A percentile compares a stretch with the other conserved stretches of the same genome.
Conservation (phyloP, 768 basidiomycete genomes). For the Tricholoma hemisulphureum region DNA sequence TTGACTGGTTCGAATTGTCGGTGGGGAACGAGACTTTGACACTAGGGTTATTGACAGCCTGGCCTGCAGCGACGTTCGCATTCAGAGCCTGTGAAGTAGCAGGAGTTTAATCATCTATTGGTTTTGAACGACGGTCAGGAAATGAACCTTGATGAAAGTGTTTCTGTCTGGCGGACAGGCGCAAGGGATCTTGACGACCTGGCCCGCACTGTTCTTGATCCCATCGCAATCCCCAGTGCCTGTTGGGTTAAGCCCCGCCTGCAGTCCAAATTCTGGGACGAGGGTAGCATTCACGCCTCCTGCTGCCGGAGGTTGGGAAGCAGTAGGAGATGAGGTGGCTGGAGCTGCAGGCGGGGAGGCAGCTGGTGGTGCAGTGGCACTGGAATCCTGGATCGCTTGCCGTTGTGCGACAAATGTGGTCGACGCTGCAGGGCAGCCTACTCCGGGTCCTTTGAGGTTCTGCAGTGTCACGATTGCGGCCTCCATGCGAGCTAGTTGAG, state of each 20-base stretch:
- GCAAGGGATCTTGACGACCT: slow-evolving; percentile 64
- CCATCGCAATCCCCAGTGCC: slow-evolving; percentile 75
- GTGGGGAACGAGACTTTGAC: slow-evolving; percentile 62
- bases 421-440: slow-evolving; percentile 64
- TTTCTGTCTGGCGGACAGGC: slow-evolving; percentile 58
- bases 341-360: slow-evolving; percentile 23
- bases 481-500: slow-evolving; percentile 55
- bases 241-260: slow-evolving; percentile 59
- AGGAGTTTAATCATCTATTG: background rate
- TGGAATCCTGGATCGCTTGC: slow-evolving; percentile 34
- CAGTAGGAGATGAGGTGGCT: slow-evolving; percentile 29
- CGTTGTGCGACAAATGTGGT: slow-evolving; percentile 56
- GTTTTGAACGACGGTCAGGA: background rate
- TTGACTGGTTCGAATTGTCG: slow-evolving; percentile 51
- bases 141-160: slow-evolving; percentile 47
- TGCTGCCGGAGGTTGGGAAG: slow-evolving; percentile 23
- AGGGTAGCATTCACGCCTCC: slow-evolving; percentile 50
- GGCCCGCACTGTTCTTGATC: slow-evolving; percentile 48
- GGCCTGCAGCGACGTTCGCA: slow-evolving; percentile 59
- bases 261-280: slow-evolving; percentile 57
- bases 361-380: slow-evolving; percentile 18
- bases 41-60: slow-evolving; percentile 59
- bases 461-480: slow-evolving; percentile 68
- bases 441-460: slow-evolving; percentile 65
- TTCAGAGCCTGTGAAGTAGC: slow-evolving; percentile 37